Percentiles rank a stretch among this genome's conserved stretches.
phyloP scores from a whole-genome alignment of 306 rosid species.

The Heteromeles arbutifolia region DNA sequence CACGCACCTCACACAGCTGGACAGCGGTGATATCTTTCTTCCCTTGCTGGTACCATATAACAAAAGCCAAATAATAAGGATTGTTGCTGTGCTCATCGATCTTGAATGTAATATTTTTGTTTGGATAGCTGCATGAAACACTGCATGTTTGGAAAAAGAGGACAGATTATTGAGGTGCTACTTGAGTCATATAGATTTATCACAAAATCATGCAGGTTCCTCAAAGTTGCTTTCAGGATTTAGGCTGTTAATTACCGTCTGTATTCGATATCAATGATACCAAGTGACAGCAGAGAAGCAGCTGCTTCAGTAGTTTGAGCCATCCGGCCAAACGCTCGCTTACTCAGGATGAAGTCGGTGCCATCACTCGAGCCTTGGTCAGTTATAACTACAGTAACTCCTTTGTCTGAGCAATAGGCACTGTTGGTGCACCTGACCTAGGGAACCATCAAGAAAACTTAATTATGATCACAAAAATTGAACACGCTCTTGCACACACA shows the following conservation, averaged over 20 bases:
- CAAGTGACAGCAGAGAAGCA: conserved; percentile 44
- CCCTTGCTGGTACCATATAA: conserved; percentile 82
- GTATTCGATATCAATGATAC: conserved; percentile 62
- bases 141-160: conserved; percentile 33
- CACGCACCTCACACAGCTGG: conserved; percentile 75
- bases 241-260: conserved; percentile 44
- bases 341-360: conserved; percentile 74
- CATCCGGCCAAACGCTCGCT: conserved; percentile 59
- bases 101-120: conserved; percentile 68
- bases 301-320: conserved; percentile 59
- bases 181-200: background rate
- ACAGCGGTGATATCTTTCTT: conserved; percentile 78
- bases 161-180: conserved; percentile 1
- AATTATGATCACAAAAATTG: background rate
- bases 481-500: background rate
- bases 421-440: conserved; percentile 71
- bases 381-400: conserved; percentile 65
- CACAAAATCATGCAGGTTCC: no score
- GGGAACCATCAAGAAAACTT: background rate
- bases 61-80: conserved; percentile 81
- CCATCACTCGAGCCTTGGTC: conserved; percentile 60
- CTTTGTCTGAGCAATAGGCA: conserved; percentile 59
- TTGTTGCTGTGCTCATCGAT: conserved; percentile 62
- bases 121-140: conserved; percentile 79
- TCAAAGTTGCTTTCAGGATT: background rate